phyloP scores from a whole-genome alignment of 495 filamentous ascomycete genomes.

The Clohesyomyces aquaticus region DNA sequence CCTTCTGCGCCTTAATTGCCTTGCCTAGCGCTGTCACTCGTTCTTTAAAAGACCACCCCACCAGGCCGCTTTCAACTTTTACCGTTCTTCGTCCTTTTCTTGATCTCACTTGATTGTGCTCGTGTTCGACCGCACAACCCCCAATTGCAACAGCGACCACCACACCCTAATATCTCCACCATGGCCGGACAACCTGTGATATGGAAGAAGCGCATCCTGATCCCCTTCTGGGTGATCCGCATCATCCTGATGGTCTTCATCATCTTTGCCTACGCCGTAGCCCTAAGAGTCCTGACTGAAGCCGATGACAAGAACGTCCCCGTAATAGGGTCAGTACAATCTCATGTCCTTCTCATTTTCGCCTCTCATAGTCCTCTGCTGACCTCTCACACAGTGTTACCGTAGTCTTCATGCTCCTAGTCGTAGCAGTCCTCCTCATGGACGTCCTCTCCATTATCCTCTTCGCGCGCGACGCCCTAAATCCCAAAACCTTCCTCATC shows the following conservation, averaged over 20 bases:
- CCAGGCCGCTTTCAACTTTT: no score
- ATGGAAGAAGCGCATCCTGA: slow-evolving; percentile 42
- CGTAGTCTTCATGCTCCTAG: slow-evolving; percentile 36
- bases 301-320: slow-evolving; percentile 3
- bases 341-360: background rate
- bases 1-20: no score
- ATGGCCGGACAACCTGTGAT: slow-evolving; percentile 20
- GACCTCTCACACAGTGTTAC: slow-evolving; percentile 23
- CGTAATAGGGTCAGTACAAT: slow-evolving; percentile 21
- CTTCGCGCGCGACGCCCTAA: slow-evolving; percentile 32
- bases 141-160: background rate
- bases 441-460: slow-evolving; percentile 38
- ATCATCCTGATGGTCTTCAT: slow-evolving; percentile 37
- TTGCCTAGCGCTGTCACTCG: no score
- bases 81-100: no score
- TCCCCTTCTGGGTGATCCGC: slow-evolving; percentile 40
- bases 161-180: no score
- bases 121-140: background rate
- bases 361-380: background rate
- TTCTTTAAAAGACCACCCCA: no score
- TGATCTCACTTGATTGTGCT: no score
- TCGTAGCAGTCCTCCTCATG: slow-evolving; percentile 37
- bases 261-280: slow-evolving; percentile 29
- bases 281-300: slow-evolving; percentile 5
- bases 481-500: slow-evolving; percentile 37